Evolutionary conservation across 2,329 filamentous ascomycete genomes (phyloP).

Genomic region (Bipolaris bicolor): DNA sequence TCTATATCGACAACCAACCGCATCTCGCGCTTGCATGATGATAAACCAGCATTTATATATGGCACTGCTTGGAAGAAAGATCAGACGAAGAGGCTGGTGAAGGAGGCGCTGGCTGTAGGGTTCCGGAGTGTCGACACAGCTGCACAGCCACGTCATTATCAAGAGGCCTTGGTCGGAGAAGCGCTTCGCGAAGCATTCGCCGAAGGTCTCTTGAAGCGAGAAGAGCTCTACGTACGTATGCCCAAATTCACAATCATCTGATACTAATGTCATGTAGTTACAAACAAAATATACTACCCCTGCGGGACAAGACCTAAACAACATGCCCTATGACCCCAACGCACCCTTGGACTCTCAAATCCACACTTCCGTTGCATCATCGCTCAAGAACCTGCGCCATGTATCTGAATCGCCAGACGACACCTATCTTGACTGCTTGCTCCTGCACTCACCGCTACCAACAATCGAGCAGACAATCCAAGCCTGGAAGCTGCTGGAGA

Average conservation of each 20-base stretch:
- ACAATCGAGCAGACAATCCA: constrained; percentile 61
- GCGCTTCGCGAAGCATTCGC: constrained; percentile 68
- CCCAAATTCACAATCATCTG: no score
- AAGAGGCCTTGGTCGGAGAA: constrained; percentile 71
- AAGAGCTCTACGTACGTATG: constrained; percentile 66
- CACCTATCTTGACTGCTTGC: constrained; percentile 62
- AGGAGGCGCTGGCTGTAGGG: constrained; percentile 69
- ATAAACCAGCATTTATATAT: constrained; percentile 63
- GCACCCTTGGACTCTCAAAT: constrained; percentile 69
- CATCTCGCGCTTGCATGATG: constrained; percentile 24
- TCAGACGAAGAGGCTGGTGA: constrained; percentile 69
- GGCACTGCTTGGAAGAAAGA: constrained; percentile 88
- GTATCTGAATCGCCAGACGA: constrained; percentile 40
- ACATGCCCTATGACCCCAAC: constrained; percentile 67
- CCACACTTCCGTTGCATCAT: constrained; percentile 69
- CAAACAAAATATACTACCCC: constrained; percentile 84
- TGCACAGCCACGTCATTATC: constrained; percentile 78
- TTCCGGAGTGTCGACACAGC: constrained; percentile 80
- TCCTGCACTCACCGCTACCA: constrained; percentile 64
- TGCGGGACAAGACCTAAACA: constrained; percentile 63
- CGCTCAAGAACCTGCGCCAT: constrained; percentile 65
- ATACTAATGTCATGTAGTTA: constrained; percentile 54
- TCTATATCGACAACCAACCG: constrained; percentile 15
- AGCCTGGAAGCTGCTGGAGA: constrained; percentile 70
- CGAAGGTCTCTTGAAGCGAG: constrained; percentile 63